These are phyloP conservation scores for Canavalia ensiformis DNA, from an alignment of 306 rosid genomes.

Conservation along the genomic window DNA sequence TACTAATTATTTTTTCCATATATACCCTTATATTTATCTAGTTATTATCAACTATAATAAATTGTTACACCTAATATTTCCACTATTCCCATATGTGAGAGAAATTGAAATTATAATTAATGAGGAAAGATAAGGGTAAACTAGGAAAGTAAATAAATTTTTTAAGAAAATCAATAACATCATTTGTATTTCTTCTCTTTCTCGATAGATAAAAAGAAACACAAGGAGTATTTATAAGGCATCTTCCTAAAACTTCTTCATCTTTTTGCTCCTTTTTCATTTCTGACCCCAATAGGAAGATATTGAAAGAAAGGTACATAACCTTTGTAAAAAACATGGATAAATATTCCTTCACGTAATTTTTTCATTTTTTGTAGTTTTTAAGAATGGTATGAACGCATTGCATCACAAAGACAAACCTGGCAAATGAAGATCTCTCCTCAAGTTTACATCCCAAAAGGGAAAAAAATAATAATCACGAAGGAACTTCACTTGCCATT, in stretches of 20 bases:
- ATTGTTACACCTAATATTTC: too few relatives aligned
- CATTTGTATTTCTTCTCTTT: too few relatives aligned
- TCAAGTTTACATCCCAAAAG: conserved; percentile 19
- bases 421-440: neutral
- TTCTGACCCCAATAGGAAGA: neutral
- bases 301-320: neutral
- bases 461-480: neutral
- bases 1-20: too few relatives aligned
- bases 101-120: too few relatives aligned
- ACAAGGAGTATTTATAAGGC: neutral
- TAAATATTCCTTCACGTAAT: conserved; percentile 9
- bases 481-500: conserved; percentile 19
- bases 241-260: conserved; percentile 3
- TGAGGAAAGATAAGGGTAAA: too few relatives aligned
- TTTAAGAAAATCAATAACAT: too few relatives aligned
- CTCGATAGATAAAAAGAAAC: too few relatives aligned
- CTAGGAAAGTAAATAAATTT: too few relatives aligned
- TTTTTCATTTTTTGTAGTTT: neutral
- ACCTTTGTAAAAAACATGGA: conserved; percentile 13
- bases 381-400: neutral
- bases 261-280: neutral
- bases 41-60: too few relatives aligned
- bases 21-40: too few relatives aligned
- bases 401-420: neutral
- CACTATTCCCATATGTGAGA: too few relatives aligned